These are phyloP conservation scores for Amaranthus cruentus DNA, from an alignment of 148 eudicot genomes.

Conservation along the genomic window DNA sequence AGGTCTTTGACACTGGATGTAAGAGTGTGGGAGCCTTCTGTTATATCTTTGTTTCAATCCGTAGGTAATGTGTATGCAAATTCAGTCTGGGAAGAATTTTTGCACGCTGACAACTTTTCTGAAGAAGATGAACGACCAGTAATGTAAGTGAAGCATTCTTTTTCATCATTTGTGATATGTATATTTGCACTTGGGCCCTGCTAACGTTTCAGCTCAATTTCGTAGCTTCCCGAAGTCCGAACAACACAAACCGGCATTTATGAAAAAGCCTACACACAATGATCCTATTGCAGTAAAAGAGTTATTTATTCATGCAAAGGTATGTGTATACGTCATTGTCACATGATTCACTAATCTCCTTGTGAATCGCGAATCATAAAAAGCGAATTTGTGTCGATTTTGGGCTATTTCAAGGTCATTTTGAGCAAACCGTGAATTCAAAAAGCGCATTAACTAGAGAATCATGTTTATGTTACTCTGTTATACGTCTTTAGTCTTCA, in stretches of 20 bases:
- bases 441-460: too few relatives aligned
- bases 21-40: constrained; percentile 96
- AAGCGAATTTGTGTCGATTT: too few relatives aligned
- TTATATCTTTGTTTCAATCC: constrained; percentile 73
- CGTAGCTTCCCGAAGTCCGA: constrained; percentile 64
- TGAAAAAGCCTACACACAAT: constrained; percentile 55
- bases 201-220: constrained; percentile 16
- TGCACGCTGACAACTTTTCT: constrained; percentile 50
- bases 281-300: constrained; percentile 75
- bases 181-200: neutral
- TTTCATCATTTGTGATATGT: neutral
- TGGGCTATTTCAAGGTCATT: too few relatives aligned
- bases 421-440: too few relatives aligned
- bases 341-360: too few relatives aligned
- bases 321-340: constrained; percentile 18
- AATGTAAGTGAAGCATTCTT: constrained; percentile 45
- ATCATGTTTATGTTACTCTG: too few relatives aligned
- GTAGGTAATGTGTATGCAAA: constrained; percentile 79
- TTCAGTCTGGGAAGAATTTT: constrained; percentile 87
- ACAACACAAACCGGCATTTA: constrained; percentile 61
- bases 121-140: constrained; percentile 63
- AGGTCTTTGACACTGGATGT: constrained; percentile 90
- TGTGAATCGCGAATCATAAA: too few relatives aligned
- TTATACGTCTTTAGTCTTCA: too few relatives aligned
- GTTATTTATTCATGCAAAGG: constrained; percentile 93